A percentile compares a stretch with the other conserved stretches of the same genome.
Conservation (phyloP, 164 flowering plant genomes). For the Tinospora cordifolia region DNA sequence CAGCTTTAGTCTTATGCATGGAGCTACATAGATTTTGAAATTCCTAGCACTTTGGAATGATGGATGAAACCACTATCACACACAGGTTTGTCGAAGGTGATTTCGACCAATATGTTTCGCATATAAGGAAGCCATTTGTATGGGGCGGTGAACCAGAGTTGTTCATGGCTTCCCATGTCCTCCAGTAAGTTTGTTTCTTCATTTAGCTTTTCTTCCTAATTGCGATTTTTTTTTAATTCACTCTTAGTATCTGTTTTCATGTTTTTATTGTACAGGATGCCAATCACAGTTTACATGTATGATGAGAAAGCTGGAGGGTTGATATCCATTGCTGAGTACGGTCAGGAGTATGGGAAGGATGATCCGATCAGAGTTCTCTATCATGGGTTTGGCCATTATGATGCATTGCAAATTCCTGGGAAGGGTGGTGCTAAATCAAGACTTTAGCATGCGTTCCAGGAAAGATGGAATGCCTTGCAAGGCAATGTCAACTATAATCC, state of each 20-base stretch:
- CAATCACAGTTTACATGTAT: constrained; percentile 83
- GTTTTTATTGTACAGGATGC: constrained; percentile 52
- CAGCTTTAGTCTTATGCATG: too few species aligned
- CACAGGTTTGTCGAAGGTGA: constrained; percentile 94
- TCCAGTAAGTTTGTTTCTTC: constrained; percentile 40
- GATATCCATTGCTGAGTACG: constrained; percentile 87
- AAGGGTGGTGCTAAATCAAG: constrained; percentile 38
- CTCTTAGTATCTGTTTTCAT: not conserved
- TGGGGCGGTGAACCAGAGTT: constrained; percentile 99
- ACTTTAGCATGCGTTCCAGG: too few species aligned
- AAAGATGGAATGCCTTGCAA: too few species aligned
- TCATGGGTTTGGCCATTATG: constrained; percentile 92
- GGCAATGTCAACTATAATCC: too few species aligned
- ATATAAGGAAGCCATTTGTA: constrained; percentile 79
- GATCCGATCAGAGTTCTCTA: constrained; percentile 75
- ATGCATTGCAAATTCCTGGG: constrained; percentile 61
- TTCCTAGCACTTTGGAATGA: not conserved
- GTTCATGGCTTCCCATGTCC: constrained; percentile 91
- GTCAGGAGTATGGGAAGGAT: constrained; percentile 83
- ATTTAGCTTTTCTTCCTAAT: not conserved
- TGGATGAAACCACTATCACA: not conserved
- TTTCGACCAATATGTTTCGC: constrained; percentile 74
- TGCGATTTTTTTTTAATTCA: not conserved
- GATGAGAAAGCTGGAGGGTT: constrained; percentile 67
- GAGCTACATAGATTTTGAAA: too few species aligned